Evolutionary conservation across 192 early-diverging fungal species (phyloP), one percentile per base, ranked within the genome.

Genomic region (Coemansia sp.): DNA sequence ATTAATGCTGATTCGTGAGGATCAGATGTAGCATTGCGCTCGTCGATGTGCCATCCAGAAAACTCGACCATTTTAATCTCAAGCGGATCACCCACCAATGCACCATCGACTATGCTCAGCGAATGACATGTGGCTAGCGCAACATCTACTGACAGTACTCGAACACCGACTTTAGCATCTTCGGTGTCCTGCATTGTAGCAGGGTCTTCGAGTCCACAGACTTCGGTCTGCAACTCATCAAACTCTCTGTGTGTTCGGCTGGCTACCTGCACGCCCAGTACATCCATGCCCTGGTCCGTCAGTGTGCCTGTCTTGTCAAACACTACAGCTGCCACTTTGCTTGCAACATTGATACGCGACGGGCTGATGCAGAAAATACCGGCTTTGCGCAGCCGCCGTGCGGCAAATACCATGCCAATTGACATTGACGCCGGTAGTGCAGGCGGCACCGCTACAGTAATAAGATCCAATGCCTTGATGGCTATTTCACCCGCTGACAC

Each of bases 271-370:
- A 95, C 84, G 22, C 96, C 96, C 47, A 95, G 70, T 1, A 99
- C 86, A 76, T 96, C 95, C 19, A 99, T 76, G 0, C 94, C 94
- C 61, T 95, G 92, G 61, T 98, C 93, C 1, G 96, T 97, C 45
- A 99, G 73, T 0, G 96, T 99, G 5, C 95, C 95, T 3, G 96
- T 98, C 77, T 99, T 99, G 81, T 99, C 98, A 83, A 98, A 99
- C 57, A 91, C 92, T 85, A 96, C 92, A 11, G 90, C 86, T 22
- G 95, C 88, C 3, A 99, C 86, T 63, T 96, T 97, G 59, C 98
- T 96, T 19, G 93, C 94, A 37, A 98, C 90, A 56, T 97, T 99
- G 47, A 99, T 95, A 15, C 87, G 81, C n/a, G 92, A 89, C 5
- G 96, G 95, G 47, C 88, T 89, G 25, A 92, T 96, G 66, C 95